Base-by-base conservation (phyloP, 208 protist genomes). In the Leptomonas pyrrhocoris region DNA sequence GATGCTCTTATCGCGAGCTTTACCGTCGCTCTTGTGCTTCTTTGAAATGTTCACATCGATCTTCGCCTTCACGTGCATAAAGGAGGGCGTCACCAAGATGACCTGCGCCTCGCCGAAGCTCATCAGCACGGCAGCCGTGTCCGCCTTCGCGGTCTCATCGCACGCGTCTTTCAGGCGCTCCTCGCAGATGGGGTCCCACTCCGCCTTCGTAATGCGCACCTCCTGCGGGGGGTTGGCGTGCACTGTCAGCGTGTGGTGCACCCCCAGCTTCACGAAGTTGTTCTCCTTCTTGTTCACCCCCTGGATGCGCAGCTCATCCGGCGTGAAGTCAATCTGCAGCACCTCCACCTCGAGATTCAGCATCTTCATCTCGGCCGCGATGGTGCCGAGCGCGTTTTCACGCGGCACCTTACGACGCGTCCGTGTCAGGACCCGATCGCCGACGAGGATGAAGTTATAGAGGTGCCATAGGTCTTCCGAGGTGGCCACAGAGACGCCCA, bases 391-490 rank as follows among this genome's bases (percentile, higher is more conserved):
- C 0, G 83, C 61, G 46, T 73, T 89, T 45, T 95, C 86, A 48
- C 85, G 91, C 9, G 51, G 57, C 2, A 96, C 79, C 67, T 95
- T 96, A 15, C 93, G 91, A 13, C 72, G 62, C 25, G 91, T 97
- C 34, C 82, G 86, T 25, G 91, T 88, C 15, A 79, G 68, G 42
- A 97, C 84, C 13, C 59, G 46, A 70, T 97, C 93, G 11, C 95
- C 97, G 0, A 83, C 78, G 18, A 92, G 48, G 21, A 99, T 89
- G 21, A 99, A 79, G 76, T 99, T 98, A 84, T 99, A 99, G 7
- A 97, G 71, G 73, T 99, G 96, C 98, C 98, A 99, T 69, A 99
- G 74, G 69, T 99, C 98, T 57, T 99, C 97, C 2, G 80, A 68
- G 36, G 81, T 88, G 58, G 50, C 67, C 4, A 98, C 90, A 2